Base-by-base conservation (phyloP, 495 filamentous ascomycete genomes). In the Hyaloscypha variabilis region DNA sequence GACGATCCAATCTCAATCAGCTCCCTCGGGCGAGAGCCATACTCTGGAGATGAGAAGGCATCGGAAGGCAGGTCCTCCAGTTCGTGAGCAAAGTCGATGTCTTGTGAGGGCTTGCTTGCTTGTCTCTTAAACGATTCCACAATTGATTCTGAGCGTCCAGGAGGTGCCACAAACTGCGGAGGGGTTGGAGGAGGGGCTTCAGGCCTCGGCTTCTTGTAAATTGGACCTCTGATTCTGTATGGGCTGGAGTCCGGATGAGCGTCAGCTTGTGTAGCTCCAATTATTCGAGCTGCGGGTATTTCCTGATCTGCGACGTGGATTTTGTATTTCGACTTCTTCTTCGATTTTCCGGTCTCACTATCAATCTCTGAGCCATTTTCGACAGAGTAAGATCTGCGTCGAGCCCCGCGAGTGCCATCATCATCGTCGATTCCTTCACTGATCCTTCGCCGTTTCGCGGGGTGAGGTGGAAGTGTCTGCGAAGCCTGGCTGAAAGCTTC, bases 11-110 rank as follows among this genome's bases (percentile, higher is more conserved):
- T 62, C 8, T 54, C 3, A 25, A 68, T 36, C 2, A 63, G 31
- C 19, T 59, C 46, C 8, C 34, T 53, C 28, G 24, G 6, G 50
- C n/a, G 26, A 31, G 28, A 11, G 24, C 24, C 30, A 21, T 34
- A 57, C 39, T 64, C 68, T 58, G 60, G 60, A 28, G 67, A 68
- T 30, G 69, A 71, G 49, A 69, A 73, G 10, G 58, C 52, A 64
- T 71, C 71, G 23, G 66, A 67, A n/a, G 71, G 71, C 13, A 73
- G 26, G 42, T 71, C 69, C n/a, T 55, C 67, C 21, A 73, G 39
- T 24, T 71, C 68, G 21, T 49, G 24, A 4, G 61, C 56, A 51
- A 71, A 28, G n/a, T 67, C 63, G 13, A 57, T 30, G 10, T 50
- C 24, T 30, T 26, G n/a, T 10, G 54, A 52, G 6, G 24, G 17